Conservation (phyloP, 2,329 filamentous ascomycete genomes). For the Calonectria honghensis region DNA sequence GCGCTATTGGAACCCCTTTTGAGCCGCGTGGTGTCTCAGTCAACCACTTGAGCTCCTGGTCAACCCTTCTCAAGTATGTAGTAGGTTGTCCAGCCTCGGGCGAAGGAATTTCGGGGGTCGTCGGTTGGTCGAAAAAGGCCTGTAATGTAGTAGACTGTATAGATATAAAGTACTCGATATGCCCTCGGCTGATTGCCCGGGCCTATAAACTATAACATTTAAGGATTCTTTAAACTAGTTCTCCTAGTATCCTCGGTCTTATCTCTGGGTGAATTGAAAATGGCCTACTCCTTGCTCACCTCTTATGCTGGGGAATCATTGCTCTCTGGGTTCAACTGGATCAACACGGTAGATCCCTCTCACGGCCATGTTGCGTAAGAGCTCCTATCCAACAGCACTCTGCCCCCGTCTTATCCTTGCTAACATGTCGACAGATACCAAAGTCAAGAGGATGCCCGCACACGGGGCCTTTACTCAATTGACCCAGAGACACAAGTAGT, state of each 20-base stretch:
- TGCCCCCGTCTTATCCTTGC: neutral
- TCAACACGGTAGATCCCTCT: constrained; percentile 75
- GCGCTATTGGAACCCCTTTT: constrained; percentile 37
- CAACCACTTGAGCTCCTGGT: constrained; percentile 33
- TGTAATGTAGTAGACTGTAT: constrained; percentile 18
- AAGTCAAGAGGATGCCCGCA: constrained; percentile 62
- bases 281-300: constrained; percentile 65
- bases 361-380: constrained; percentile 81
- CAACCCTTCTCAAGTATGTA: constrained; percentile 49
- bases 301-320: constrained; percentile 67
- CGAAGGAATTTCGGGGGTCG: constrained; percentile 36
- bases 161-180: constrained; percentile 48
- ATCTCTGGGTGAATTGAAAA: constrained; percentile 44
- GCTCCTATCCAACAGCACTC: constrained; percentile 46
- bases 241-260: constrained; percentile 30
- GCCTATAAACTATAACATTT: neutral
- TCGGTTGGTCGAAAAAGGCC: constrained; percentile 29
- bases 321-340: constrained; percentile 70
- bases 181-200: constrained; percentile 8
- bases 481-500: constrained; percentile 64
- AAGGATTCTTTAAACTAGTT: constrained; percentile 31
- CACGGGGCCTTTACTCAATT: constrained; percentile 64
- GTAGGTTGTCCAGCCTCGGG: constrained; percentile 45
- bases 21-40: constrained; percentile 51
- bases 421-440: constrained; percentile 63